A percentile compares a stretch with the other conserved stretches of the same genome.
phyloP scores from a whole-genome alignment of 176 grass and related monocot species.

The Triticum dicoccoides region DNA sequence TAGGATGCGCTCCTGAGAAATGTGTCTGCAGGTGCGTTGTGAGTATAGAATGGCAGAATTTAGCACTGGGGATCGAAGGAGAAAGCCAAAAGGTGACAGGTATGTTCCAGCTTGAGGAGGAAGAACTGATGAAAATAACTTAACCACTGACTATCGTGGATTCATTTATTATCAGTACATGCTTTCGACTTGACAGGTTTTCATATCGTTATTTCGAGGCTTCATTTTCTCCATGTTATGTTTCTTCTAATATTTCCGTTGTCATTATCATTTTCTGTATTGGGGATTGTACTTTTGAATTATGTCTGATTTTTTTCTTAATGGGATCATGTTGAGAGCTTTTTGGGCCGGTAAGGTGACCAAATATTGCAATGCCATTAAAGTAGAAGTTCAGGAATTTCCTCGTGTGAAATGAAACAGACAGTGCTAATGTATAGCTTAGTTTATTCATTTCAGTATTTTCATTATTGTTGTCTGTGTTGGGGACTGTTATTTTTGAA shows the following conservation, averaged over 20 bases:
- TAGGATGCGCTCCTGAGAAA: conserved; percentile 31
- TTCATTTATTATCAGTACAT: background rate
- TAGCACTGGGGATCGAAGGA: conserved; percentile 90
- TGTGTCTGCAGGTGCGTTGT: conserved; percentile 74
- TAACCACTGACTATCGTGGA: background rate
- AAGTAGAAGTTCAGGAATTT: background rate
- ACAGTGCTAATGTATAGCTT: background rate
- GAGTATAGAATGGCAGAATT: conserved; percentile 99
- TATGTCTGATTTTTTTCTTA: background rate
- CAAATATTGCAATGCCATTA: background rate
- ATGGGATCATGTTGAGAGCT: background rate
- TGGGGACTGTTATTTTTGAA: too few relatives aligned
- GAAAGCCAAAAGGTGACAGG: conserved; percentile 92
- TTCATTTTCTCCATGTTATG: background rate
- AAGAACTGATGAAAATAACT: conserved; percentile 2
- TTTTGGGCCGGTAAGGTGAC: background rate
- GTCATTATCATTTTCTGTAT: background rate
- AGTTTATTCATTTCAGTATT: background rate
- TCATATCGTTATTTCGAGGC: background rate
- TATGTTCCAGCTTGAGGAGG: conserved; percentile 29
- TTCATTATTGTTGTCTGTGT: too few relatives aligned
- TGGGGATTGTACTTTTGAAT: background rate
- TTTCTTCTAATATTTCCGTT: background rate
- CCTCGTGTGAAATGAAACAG: background rate
- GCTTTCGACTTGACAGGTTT: background rate